phyloP scores from a whole-genome alignment of 2,329 filamentous ascomycete species.

The Lasiodiplodia sp. region DNA sequence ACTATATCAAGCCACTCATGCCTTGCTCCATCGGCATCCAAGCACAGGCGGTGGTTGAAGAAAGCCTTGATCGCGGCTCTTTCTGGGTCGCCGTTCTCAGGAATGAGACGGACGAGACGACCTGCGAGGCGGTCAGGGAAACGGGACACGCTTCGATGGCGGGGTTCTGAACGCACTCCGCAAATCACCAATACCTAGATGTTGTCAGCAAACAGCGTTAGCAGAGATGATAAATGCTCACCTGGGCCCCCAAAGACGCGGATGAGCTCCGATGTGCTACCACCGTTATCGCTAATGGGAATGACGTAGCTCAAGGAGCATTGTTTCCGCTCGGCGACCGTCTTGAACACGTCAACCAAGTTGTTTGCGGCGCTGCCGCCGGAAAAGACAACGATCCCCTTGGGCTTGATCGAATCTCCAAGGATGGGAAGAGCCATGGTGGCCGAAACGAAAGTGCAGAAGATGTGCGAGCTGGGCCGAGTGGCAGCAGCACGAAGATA shows the following conservation, averaged over 20 bases:
- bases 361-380: constrained; percentile 94
- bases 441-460: not conserved
- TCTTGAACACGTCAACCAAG: constrained; percentile 86
- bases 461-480: not conserved
- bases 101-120: constrained; percentile 89
- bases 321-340: constrained; percentile 65
- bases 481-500: not conserved
- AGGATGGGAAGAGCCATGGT: constrained; percentile 32
- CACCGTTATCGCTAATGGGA: constrained; percentile 94
- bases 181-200: constrained; percentile 73
- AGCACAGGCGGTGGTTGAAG: constrained; percentile 85
- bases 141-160: constrained; percentile 6
- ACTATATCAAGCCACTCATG: constrained; percentile 89
- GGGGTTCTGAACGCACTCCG: constrained; percentile 64
- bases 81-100: constrained; percentile 61
- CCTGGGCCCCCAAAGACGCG: constrained; percentile 94
- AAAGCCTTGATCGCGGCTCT: constrained; percentile 78
- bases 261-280: constrained; percentile 91
- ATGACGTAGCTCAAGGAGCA: constrained; percentile 84
- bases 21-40: constrained; percentile 67
- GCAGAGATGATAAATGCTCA: constrained; percentile 48
- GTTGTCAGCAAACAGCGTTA: constrained; percentile 21
- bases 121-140: constrained; percentile 57
- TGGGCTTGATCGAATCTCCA: constrained; percentile 35
- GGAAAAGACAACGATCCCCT: constrained; percentile 83